phyloP scores from a whole-genome alignment of 371 early-diverging fungal genomes.

The Rozella allomycis region DNA sequence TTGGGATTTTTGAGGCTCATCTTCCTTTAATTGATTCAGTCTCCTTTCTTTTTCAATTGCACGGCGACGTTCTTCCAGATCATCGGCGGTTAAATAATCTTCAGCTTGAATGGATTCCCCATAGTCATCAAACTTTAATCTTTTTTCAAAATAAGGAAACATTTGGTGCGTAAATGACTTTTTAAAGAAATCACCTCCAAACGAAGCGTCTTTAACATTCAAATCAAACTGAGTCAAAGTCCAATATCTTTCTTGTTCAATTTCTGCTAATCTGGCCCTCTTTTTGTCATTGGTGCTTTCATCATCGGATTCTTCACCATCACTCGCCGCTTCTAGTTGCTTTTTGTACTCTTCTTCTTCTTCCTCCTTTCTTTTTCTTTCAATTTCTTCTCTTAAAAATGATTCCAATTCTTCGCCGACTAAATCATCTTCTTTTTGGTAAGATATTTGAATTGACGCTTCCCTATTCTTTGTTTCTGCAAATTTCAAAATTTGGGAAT shows the following conservation, averaged over 20 bases:
- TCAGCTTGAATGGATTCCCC: conserved; percentile 71
- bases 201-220: conserved; percentile 45
- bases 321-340: conserved; percentile 39
- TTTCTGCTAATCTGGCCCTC: conserved; percentile 36
- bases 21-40: conserved; percentile 3
- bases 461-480: too few relatives aligned
- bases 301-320: conserved; percentile 40
- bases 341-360: conserved; percentile 46
- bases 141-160: conserved; percentile 66
- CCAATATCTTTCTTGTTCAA: conserved; percentile 7
- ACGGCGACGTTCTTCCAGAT: too few relatives aligned
- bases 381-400: conserved; percentile 34
- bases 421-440: too few relatives aligned
- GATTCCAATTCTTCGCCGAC: conserved; percentile 63
- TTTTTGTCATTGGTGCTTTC: conserved; percentile 16
- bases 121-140: conserved; percentile 72
- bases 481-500: too few relatives aligned
- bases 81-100: conserved; percentile 32
- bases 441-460: too few relatives aligned
- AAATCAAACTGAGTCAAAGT: conserved; percentile 38
- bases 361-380: conserved; percentile 41
- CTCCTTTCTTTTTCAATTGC: conserved; percentile 5
- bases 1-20: too few relatives aligned
- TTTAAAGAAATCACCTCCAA: conserved; percentile 50
- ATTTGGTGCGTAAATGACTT: conserved; percentile 31